Evolutionary conservation across 176 grass and related monocot species (phyloP).

Genomic region (Bothriochloa decipiens): DNA sequence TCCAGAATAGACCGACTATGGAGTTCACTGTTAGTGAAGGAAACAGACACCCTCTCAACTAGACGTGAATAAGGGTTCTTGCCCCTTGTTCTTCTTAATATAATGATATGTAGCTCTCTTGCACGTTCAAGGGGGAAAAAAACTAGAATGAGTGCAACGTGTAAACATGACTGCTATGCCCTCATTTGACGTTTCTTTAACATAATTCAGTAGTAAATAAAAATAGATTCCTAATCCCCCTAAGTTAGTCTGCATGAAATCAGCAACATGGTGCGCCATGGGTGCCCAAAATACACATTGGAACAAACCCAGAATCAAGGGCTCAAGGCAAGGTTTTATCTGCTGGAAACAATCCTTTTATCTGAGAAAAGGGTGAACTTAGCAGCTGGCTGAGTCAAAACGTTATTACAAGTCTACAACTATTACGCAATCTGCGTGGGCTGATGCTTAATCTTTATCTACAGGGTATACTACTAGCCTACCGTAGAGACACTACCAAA

Average conservation of each 20-base stretch:
- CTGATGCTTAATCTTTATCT: not conserved
- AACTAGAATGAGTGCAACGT: not conserved
- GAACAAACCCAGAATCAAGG: constrained; percentile 4
- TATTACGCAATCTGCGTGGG: not conserved
- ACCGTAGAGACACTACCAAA: not conserved
- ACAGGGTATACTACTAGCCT: not conserved
- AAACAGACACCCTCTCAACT: not conserved
- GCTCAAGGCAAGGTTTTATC: not conserved
- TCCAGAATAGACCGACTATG: not conserved
- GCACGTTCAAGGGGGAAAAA: not conserved
- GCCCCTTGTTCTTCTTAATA: not conserved
- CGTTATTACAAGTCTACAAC: not conserved
- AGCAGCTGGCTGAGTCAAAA: constrained; percentile 8
- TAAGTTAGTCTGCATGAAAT: not conserved
- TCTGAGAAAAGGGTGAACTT: not conserved
- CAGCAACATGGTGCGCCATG: not conserved
- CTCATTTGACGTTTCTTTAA: not conserved
- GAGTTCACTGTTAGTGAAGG: not conserved
- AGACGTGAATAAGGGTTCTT: not conserved
- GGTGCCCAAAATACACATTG: not conserved
- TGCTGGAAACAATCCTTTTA: not conserved
- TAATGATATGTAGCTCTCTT: not conserved
- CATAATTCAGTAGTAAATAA: not conserved
- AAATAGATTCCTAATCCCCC: not conserved
- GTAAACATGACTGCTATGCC: not conserved